Conservation (phyloP, 164 flowering plant species). For the Pachysandra terminalis region DNA sequence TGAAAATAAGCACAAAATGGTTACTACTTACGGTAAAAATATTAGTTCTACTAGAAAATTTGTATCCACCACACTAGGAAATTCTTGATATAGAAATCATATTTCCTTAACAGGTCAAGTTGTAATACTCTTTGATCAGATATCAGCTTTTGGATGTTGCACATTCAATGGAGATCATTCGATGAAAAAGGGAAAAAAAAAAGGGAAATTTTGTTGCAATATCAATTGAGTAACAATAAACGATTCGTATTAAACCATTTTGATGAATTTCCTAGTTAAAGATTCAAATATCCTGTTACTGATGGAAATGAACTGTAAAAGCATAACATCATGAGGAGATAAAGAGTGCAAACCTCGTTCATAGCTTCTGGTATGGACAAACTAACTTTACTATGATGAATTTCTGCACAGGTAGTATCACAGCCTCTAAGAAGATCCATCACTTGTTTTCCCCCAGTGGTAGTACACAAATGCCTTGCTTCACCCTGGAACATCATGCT, state of each 20-base stretch:
- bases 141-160: not conserved
- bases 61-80: too few species aligned
- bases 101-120: too few species aligned
- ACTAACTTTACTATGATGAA: conserved; percentile 15
- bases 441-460: conserved; percentile 38
- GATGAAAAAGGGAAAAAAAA: too few species aligned
- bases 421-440: conserved; percentile 28
- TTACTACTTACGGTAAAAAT: too few species aligned
- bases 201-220: too few species aligned
- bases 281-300: not conserved
- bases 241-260: not conserved
- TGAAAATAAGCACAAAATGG: too few species aligned
- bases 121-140: too few species aligned
- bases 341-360: conserved; percentile 30
- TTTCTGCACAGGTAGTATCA: conserved; percentile 7
- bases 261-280: not conserved
- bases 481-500: conserved; percentile 52
- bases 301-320: not conserved
- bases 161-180: not conserved
- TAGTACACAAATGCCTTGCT: conserved; percentile 39
- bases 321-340: not conserved
- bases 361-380: conserved; percentile 14
- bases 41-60: not conserved
- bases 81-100: not conserved
- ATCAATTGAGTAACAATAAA: not conserved